Conservation (phyloP, 2,329 filamentous ascomycete species). For the Calcarisporium arbuscula region DNA sequence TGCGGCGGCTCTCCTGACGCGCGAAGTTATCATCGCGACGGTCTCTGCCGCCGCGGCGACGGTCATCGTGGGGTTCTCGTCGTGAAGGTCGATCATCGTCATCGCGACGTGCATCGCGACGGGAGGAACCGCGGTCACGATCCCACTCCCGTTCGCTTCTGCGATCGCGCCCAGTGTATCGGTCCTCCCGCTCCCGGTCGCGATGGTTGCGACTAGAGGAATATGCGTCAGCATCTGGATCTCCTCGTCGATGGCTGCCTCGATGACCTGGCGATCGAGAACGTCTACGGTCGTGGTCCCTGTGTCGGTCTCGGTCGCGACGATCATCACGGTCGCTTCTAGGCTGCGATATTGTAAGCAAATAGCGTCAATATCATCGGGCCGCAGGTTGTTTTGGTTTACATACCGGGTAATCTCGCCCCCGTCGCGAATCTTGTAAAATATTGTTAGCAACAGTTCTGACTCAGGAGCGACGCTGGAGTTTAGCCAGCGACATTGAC, state of each 20-base stretch:
- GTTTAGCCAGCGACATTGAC: too few species aligned
- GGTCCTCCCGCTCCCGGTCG: slow-evolving; percentile 87
- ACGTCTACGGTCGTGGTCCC: slow-evolving; percentile 59
- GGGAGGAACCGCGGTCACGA: slow-evolving; percentile 56
- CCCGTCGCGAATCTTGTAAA: slow-evolving; percentile 42
- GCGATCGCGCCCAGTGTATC: slow-evolving; percentile 66
- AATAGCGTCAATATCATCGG: too few species aligned
- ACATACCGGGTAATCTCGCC: slow-evolving; percentile 50
- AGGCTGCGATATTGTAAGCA: too few species aligned
- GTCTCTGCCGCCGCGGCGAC: slow-evolving; percentile 45
- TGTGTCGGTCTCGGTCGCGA: slow-evolving; percentile 35
- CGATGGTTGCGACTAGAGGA: slow-evolving; percentile 89
- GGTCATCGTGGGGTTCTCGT: slow-evolving; percentile 44
- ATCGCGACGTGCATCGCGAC: slow-evolving; percentile 59
- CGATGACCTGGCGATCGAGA: slow-evolving; percentile 79
- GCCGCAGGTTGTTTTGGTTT: too few species aligned
- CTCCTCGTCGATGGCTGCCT: slow-evolving; percentile 59
- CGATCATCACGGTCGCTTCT: slow-evolving; percentile 28
- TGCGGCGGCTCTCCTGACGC: slow-evolving; percentile 56
- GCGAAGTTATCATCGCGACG: slow-evolving; percentile 32
- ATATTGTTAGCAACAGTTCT: slow-evolving; percentile 20
- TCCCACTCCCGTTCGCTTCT: slow-evolving; percentile 71
- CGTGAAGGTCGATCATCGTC: slow-evolving; percentile 53
- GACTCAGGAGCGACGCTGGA: too few species aligned
- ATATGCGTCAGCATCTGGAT: slow-evolving; percentile 79